Evolutionary conservation across 2,329 filamentous ascomycete species (phyloP), one percentile per base, ranked within the genome.

Genomic region (Colletotrichum euphorbiae): DNA sequence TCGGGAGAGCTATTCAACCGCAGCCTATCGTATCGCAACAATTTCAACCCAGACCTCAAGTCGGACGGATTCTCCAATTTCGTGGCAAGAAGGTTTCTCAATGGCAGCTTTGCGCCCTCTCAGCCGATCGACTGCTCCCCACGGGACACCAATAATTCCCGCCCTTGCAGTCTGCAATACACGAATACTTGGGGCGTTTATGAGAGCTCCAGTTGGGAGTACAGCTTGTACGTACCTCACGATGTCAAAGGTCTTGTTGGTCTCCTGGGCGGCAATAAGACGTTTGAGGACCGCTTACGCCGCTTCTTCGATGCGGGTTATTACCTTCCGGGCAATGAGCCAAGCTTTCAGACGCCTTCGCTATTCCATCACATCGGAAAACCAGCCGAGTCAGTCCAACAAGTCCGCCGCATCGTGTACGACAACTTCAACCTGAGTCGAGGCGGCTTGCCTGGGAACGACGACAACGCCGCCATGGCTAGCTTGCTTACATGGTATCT

Each of bases 171-270:
- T 50, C 11, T 21, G 12, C 60, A 56, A 15, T 33, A 6, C n/a
- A 62, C 60, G 2, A 62, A 62, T 28, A 56, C 51, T 1, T 62
- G 6, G 5, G 60, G 60, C 11, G 11, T 62, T 1, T 62, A 62
- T 6, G 50, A 62, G 7, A 62, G 50, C 13, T 62, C 60, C 38
- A 62, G 60, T 13, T 62, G 60, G 60, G 60, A 62, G n/a, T 62
- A 62, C 15, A 62, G 60, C 2, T 1, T 62, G 0, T 62, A 62
- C 13, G 60, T 19, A 4, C 60, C 60, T 2, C 60, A 62, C 42
- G 51, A 62, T 0, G 60, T 62, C 0, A 46, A 33, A 6, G 60
- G 60, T 0, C 40, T 62, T 4, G 50, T 62, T 0, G 15, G 4
- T 0, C 15, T 62, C 0, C 19, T 62, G 42, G 60, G 60, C 0